phyloP scores from a whole-genome alignment of 2,329 filamentous ascomycete genomes.

The Coniochaeta sp. region DNA sequence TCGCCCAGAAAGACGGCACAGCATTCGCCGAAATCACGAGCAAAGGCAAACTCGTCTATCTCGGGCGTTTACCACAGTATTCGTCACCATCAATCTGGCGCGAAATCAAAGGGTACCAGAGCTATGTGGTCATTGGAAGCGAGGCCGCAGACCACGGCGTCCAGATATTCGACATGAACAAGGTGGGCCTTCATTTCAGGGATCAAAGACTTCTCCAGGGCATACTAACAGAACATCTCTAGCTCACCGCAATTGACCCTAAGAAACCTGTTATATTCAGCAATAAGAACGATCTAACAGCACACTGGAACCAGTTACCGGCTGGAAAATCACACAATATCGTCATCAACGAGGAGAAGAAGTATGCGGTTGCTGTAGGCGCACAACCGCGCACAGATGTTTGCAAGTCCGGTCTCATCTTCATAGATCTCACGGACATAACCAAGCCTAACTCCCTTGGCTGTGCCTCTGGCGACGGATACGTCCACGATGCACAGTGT shows the following conservation, averaged over 20 bases:
- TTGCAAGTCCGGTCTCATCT: conserved; percentile 39
- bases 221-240: not conserved
- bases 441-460: conserved; percentile 43
- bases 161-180: conserved; percentile 57
- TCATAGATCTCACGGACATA: conserved; percentile 49
- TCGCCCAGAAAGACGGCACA: conserved; percentile 41
- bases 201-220: not conserved
- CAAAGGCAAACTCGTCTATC: conserved; percentile 34
- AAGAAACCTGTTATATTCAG: conserved; percentile 25
- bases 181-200: conserved; percentile 28
- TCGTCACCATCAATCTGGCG: conserved; percentile 27
- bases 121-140: conserved; percentile 31
- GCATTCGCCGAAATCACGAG: conserved; percentile 39
- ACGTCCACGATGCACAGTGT: conserved; percentile 55
- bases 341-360: conserved; percentile 40
- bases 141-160: conserved; percentile 44
- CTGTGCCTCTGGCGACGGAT: conserved; percentile 46
- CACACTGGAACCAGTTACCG: conserved; percentile 22
- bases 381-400: conserved; percentile 28
- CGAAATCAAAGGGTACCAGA: conserved; percentile 33
- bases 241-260: conserved; percentile 24
- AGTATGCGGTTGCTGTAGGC: conserved; percentile 37
- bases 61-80: conserved; percentile 36
- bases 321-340: conserved; percentile 43
- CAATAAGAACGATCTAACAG: conserved; percentile 24